Percentiles rank a stretch among this genome's conserved stretches.
Evolutionary conservation across 306 rosid species (phyloP).

Genomic region (Casuarina glauca): DNA sequence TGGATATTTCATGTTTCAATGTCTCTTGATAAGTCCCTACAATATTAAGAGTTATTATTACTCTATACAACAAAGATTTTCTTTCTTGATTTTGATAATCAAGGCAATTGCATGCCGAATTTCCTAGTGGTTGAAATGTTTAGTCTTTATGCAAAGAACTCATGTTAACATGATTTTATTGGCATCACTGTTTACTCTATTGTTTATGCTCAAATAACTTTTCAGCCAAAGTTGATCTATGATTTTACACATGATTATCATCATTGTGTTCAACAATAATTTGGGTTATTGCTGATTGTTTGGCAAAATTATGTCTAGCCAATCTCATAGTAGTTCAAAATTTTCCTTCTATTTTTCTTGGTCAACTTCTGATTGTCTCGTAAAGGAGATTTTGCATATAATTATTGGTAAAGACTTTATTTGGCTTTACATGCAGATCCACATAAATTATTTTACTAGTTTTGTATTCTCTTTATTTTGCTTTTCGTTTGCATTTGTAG

Average conservation of each 20-base stretch:
- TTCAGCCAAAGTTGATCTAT: background rate
- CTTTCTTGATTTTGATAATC: background rate
- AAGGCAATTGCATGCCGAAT: conserved; percentile 2
- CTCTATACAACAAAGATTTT: background rate
- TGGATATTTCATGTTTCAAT: background rate
- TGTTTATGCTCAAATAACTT: background rate
- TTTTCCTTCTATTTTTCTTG: background rate
- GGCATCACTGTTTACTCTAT: background rate
- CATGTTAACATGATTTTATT: conserved; percentile 6
- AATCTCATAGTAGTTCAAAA: background rate
- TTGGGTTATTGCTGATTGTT: background rate
- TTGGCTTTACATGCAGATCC: background rate
- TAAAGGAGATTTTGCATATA: background rate
- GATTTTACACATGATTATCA: too few species aligned
- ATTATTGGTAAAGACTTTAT: background rate
- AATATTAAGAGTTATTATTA: background rate
- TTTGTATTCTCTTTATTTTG: background rate
- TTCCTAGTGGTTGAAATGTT: background rate
- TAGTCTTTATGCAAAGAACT: background rate
- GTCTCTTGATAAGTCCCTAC: background rate
- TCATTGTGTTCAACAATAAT: background rate
- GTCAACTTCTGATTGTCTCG: background rate
- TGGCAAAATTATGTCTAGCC: background rate
- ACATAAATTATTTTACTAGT: background rate
- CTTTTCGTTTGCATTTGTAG: background rate